Base-by-base conservation (phyloP, 2,329 filamentous ascomycete genomes). In the Ophiostoma pallidulum region DNA sequence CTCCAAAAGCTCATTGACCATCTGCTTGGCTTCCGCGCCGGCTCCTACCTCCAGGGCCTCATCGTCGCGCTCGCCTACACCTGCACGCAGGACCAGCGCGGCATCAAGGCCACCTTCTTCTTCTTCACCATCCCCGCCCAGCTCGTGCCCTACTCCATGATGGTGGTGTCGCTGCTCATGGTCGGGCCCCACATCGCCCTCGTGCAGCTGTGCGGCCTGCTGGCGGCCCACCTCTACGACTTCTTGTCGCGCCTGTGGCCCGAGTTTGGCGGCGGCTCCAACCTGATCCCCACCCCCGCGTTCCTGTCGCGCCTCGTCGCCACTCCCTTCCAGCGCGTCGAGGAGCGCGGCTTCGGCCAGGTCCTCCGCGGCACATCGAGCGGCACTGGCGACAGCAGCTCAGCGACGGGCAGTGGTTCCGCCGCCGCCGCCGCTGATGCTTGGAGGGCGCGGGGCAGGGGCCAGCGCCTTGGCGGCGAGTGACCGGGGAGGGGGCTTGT, bases 181-280 rank as follows among this genome's bases (percentile, higher is more conserved):
- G 60, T 58, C 0, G 72, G 67, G 5, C 82, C 82, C 10, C 72
- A 73, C 31, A 56, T 66, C 16, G 74, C 85, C 10, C 60, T 85
- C 48, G 59, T 81, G 4, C 81, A 94, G 59, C 64, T 79, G 4
- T 86, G 78, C 29, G 92, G 92, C n/a, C 72, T 98, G 10, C 54
- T 94, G 37, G 86, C 90, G 12, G 90, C 90, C 4, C 92, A 98
- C 63, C 60, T 92, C 18, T 94, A 88, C 65, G 86, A 97, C 62
- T 98, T 97, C 60, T 65, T 96, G 42, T 88, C 86, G 2, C 78
- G 86, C 41, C 74, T 96, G 36, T 97, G 89, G 73, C 92, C 92
- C 5, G 80, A 86, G 47, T 92, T 92, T 60, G 91, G 89, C 28
- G 86, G 86, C 48, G 92, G 92, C 0, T 73, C 71, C 44, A 94